These are phyloP conservation scores for Aspergillus leporis DNA, from an alignment of 495 filamentous ascomycete genomes.

Conservation along the genomic window DNA sequence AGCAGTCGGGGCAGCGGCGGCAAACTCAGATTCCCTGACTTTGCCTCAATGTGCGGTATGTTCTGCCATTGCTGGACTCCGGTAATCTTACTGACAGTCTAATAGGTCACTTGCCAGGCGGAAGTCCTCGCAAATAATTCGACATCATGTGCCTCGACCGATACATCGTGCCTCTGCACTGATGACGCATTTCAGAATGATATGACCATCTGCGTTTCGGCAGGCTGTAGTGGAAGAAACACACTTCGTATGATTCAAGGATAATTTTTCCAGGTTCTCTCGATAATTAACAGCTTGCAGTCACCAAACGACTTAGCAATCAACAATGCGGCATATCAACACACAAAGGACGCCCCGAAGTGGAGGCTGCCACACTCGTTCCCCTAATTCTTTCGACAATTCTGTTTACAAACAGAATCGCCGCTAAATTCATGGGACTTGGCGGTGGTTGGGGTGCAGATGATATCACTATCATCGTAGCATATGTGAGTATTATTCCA, in stretches of 20 bases:
- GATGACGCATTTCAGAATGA: constrained; percentile 11
- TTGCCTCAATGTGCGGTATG: neutral
- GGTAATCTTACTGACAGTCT: neutral
- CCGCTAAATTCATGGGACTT: constrained; percentile 29
- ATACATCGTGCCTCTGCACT: constrained; percentile 12
- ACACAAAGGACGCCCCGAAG: constrained; percentile 13
- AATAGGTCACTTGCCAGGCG: neutral
- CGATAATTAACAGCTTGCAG: constrained; percentile 16
- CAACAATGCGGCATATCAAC: constrained; percentile 22
- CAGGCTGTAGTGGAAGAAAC: constrained; percentile 21
- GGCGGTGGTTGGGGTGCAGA: constrained; percentile 37
- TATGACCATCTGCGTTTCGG: constrained; percentile 15
- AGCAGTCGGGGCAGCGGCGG: neutral
- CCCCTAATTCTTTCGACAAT: constrained; percentile 28
- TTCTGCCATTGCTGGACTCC: neutral
- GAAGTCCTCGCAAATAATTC: neutral
- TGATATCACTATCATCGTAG: constrained; percentile 30
- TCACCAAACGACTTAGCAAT: constrained; percentile 21
- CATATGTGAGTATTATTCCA: constrained; percentile 23
- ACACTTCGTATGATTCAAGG: constrained; percentile 21
- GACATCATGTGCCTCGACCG: constrained; percentile 1
- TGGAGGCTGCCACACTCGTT: constrained; percentile 17
- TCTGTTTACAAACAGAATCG: constrained; percentile 27
- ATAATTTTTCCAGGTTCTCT: neutral
- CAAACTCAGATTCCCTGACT: neutral